phyloP scores from a whole-genome alignment of 371 early-diverging fungal species.

The Fennellomyces sp. region DNA sequence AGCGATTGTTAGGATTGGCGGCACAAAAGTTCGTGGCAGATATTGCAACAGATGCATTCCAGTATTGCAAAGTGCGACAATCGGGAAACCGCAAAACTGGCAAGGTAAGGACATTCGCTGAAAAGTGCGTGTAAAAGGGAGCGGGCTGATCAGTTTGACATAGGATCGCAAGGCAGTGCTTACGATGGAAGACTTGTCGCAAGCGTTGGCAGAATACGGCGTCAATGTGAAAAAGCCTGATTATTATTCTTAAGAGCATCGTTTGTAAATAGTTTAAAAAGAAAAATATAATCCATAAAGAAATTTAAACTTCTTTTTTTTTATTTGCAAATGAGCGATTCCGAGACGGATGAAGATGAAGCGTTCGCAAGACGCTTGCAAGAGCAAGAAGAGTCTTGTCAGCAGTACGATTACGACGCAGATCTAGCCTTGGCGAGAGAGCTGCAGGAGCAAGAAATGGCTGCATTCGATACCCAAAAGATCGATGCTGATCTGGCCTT shows the following conservation, averaged over 20 bases:
- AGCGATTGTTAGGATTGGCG: conserved; percentile 87
- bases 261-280: conserved; percentile 3
- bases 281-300: neutral
- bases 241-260: conserved; percentile 62
- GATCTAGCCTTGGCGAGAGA: conserved; percentile 19
- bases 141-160: neutral
- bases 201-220: conserved; percentile 92
- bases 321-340: neutral
- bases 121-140: neutral
- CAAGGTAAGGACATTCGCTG: conserved; percentile 24
- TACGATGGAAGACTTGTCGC: conserved; percentile 92
- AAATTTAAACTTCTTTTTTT: neutral
- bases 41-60: conserved; percentile 93
- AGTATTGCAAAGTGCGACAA: conserved; percentile 89
- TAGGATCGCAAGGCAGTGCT: conserved; percentile 84
- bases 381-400: conserved; percentile 26
- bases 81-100: conserved; percentile 54
- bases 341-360: neutral
- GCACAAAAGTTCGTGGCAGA: conserved; percentile 96
- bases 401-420: conserved; percentile 3
- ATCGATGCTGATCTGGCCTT: conserved; percentile 13
- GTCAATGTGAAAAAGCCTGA: conserved; percentile 95
- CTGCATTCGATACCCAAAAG: conserved; percentile 13
- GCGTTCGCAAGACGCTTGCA: conserved; percentile 37
- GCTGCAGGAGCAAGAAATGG: conserved; percentile 24